These are phyloP conservation scores for Pichia rugopelliculosa DNA, from an alignment of 805 yeast species.

Conservation along the genomic window DNA sequence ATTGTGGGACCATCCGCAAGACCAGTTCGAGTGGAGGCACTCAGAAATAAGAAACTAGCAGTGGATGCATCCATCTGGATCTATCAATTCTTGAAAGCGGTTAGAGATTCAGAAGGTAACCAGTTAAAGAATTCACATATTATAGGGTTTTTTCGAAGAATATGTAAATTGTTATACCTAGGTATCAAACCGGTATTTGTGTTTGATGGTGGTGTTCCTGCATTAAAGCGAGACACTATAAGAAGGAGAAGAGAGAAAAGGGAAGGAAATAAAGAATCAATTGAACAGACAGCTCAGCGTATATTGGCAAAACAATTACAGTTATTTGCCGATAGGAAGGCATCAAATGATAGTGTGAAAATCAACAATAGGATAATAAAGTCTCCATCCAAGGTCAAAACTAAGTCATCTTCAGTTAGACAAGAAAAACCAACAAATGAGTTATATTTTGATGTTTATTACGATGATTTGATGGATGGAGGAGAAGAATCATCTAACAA, in stretches of 20 bases:
- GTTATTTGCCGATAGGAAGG: slow-evolving; percentile 33
- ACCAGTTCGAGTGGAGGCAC: slow-evolving; percentile 83
- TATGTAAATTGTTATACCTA: slow-evolving; percentile 80
- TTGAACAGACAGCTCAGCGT: slow-evolving; percentile 69
- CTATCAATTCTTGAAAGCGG: slow-evolving; percentile 92
- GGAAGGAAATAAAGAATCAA: slow-evolving; percentile 64
- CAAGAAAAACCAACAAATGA: slow-evolving; percentile 17
- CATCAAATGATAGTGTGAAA: background rate
- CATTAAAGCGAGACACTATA: slow-evolving; percentile 72
- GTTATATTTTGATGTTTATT: slow-evolving; percentile 28
- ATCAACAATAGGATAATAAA: background rate
- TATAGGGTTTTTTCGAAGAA: slow-evolving; percentile 91
- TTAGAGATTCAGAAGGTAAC: slow-evolving; percentile 78
- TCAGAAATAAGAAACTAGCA: slow-evolving; percentile 73
- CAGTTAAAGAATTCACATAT: slow-evolving; percentile 74
- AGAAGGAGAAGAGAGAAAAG: slow-evolving; percentile 63
- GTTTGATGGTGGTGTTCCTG: slow-evolving; percentile 93
- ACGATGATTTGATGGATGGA: slow-evolving; percentile 30
- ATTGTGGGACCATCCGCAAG: slow-evolving; percentile 82
- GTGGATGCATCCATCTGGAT: slow-evolving; percentile 99
- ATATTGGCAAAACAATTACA: slow-evolving; percentile 76
- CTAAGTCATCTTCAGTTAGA: background rate
- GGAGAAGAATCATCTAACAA: slow-evolving; percentile 6
- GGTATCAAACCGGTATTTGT: slow-evolving; percentile 88
- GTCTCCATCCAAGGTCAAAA: background rate